These are phyloP conservation scores for Platanthera zijinensis DNA, from an alignment of 106 monocot species.

Conservation along the genomic window DNA sequence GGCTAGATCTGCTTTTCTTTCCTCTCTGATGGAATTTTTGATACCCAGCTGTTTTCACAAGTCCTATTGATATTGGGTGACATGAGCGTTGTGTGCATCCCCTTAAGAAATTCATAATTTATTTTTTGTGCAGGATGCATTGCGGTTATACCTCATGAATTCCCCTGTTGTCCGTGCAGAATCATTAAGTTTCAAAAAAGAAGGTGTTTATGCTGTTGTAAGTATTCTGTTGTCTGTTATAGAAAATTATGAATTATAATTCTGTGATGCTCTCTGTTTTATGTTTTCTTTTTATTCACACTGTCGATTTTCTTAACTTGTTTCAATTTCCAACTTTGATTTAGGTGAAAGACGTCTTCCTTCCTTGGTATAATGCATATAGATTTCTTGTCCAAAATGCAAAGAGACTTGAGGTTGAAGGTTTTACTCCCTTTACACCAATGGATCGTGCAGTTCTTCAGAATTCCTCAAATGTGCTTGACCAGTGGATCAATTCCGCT, in stretches of 20 bases:
- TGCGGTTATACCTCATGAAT: conserved; percentile 88
- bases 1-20: neutral
- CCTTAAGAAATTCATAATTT: neutral
- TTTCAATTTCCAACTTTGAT: conserved; percentile 12
- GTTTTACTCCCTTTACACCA: conserved; percentile 58
- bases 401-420: conserved; percentile 83
- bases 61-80: neutral
- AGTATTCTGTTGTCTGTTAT: conserved; percentile 22
- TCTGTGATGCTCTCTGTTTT: neutral
- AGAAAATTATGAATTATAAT: neutral
- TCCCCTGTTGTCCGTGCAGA: conserved; percentile 97
- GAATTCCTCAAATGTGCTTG: conserved; percentile 84
- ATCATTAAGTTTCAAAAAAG: conserved; percentile 79
- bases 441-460: conserved; percentile 41
- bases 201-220: conserved; percentile 88
- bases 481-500: conserved; percentile 98
- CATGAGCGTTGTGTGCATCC: neutral
- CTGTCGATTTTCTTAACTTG: neutral
- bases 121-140: conserved; percentile 59
- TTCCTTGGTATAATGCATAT: conserved; percentile 99
- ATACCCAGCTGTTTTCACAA: neutral
- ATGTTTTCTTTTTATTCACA: neutral
- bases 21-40: neutral
- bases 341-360: conserved; percentile 98
- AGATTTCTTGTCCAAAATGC: conserved; percentile 98